These are phyloP conservation scores for Chara braunii DNA, from an alignment of 139 green algal species.

Conservation along the genomic window DNA sequence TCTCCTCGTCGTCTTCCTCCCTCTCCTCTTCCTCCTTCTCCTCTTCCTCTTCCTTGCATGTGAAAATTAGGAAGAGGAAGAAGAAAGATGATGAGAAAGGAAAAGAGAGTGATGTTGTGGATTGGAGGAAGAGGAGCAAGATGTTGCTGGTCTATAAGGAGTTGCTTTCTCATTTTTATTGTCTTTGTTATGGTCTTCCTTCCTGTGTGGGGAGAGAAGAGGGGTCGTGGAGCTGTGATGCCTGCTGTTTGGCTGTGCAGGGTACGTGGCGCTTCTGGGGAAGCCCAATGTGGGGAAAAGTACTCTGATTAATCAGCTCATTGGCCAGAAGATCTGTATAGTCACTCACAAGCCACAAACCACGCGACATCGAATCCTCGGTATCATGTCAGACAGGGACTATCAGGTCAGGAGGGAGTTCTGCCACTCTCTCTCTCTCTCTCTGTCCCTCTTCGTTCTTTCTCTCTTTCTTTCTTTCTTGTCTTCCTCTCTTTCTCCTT, in stretches of 20 bases:
- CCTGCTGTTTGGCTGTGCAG: constrained; percentile 15
- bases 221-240: too few species aligned
- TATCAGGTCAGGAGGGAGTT: constrained; percentile 42
- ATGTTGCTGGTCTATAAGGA: too few species aligned
- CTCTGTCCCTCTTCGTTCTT: neutral
- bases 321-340: constrained; percentile 88
- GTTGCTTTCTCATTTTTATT: too few species aligned
- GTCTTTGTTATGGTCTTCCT: too few species aligned
- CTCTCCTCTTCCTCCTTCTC: too few species aligned
- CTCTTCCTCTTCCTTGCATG: too few species aligned
- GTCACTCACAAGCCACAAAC: constrained; percentile 90
- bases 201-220: too few species aligned
- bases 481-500: neutral
- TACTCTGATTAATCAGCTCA: constrained; percentile 84
- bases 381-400: constrained; percentile 59
- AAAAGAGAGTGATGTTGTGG: too few species aligned
- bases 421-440: neutral
- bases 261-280: constrained; percentile 60
- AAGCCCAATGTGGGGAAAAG: constrained; percentile 83
- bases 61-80: too few species aligned
- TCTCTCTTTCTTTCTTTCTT: neutral
- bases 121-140: too few species aligned
- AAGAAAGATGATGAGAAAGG: too few species aligned
- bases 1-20: too few species aligned
- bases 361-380: constrained; percentile 85